Conservation (phyloP, 2,329 filamentous ascomycete genomes). For the Trichophyton equinum region DNA sequence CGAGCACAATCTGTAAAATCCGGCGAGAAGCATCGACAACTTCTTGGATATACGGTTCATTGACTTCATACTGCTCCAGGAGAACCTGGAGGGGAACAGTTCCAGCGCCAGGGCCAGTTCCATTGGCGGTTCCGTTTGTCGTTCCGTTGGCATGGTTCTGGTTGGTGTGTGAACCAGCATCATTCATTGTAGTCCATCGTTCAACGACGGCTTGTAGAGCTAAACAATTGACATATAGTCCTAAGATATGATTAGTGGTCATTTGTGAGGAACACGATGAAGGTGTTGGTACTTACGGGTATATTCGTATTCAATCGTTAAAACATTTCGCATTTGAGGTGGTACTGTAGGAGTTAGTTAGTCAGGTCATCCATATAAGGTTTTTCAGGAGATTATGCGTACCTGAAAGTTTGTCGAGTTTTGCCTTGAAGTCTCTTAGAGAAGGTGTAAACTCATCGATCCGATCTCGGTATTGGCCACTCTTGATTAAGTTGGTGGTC, state of each 20-base stretch:
- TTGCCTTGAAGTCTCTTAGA: slow-evolving; percentile 63
- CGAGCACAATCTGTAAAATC: slow-evolving; percentile 47
- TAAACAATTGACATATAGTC: slow-evolving; percentile 79
- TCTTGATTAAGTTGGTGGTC: slow-evolving; percentile 79
- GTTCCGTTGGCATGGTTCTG: slow-evolving; percentile 16
- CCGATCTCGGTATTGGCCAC: slow-evolving; percentile 66
- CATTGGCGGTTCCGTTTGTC: slow-evolving; percentile 6
- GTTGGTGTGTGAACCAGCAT: slow-evolving; percentile 17
- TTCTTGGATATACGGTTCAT: slow-evolving; percentile 49
- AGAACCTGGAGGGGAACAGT: slow-evolving; percentile 28
- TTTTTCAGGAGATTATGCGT: background rate
- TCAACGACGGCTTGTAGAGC: slow-evolving; percentile 91
- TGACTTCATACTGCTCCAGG: slow-evolving; percentile 42
- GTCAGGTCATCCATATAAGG: background rate
- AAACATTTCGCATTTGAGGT: slow-evolving; percentile 54
- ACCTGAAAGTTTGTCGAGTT: slow-evolving; percentile 61
- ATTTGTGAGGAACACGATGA: background rate
- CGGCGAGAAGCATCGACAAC: slow-evolving; percentile 50
- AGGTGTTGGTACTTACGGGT: slow-evolving; percentile 45
- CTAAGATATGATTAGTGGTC: slow-evolving; percentile 18
- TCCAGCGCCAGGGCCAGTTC: slow-evolving; percentile 12
- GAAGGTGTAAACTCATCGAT: slow-evolving; percentile 72
- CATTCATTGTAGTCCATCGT: slow-evolving; percentile 63
- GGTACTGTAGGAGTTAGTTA: slow-evolving; percentile 32
- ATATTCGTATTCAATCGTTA: slow-evolving; percentile 92